Percentiles rank a stretch among this genome's conserved stretches.
Evolutionary conservation across 1,284 basidiomycete genomes (phyloP).

Genomic region (Ceratobasidium sp.): DNA sequence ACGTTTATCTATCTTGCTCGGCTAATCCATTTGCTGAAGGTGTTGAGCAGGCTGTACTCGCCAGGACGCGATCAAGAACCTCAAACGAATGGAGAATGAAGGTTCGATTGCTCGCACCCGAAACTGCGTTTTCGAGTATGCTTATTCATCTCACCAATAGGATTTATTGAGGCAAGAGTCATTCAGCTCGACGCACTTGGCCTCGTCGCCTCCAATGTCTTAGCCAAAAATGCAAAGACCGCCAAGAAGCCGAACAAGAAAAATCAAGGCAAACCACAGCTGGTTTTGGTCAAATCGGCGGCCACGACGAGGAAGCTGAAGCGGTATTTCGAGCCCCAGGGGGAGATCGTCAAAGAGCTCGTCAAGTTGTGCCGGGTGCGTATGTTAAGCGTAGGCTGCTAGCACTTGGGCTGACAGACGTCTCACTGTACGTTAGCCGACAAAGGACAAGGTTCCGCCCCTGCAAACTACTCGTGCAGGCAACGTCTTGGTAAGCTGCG

Average conservation of each 20-base stretch:
- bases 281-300: not conserved
- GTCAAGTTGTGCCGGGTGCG: not conserved
- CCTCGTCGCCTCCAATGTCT: not conserved
- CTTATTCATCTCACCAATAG: not conserved
- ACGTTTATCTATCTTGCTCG: not conserved
- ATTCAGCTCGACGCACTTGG: slow-evolving; percentile 4
- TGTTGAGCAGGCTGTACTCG: slow-evolving; percentile 21
- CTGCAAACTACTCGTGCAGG: not conserved
- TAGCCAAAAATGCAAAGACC: slow-evolving; percentile 1
- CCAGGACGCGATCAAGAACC: not conserved
- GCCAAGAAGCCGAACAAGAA: slow-evolving; percentile 36
- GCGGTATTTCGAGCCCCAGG: slow-evolving; percentile 25
- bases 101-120: not conserved
- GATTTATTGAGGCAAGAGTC: slow-evolving; percentile 19
- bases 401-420: not conserved
- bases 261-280: slow-evolving; percentile 2
- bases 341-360: not conserved
- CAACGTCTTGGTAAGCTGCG: slow-evolving; percentile 16
- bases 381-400: not conserved
- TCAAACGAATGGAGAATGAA: slow-evolving; percentile 35
- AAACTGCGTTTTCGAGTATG: not conserved
- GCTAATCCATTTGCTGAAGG: not conserved
- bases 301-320: not conserved
- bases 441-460: slow-evolving; percentile 2
- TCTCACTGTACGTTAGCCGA: not conserved